Base-by-base conservation (phyloP, 352 stramenopile species). In the Globisporangium ultimum region DNA sequence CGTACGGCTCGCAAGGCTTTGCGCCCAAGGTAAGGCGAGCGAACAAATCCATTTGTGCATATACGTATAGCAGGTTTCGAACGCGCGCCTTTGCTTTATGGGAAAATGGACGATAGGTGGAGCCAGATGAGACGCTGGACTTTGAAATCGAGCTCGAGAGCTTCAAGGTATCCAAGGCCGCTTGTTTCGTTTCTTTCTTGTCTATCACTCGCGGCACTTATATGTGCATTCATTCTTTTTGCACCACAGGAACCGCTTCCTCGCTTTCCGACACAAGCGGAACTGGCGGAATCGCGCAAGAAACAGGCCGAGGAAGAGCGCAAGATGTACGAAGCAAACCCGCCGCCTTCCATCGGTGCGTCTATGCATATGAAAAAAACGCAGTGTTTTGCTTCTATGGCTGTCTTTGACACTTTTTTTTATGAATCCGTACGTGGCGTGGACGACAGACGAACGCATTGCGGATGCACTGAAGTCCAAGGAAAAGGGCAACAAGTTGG, bases 321-420 rank as follows among this genome's bases (percentile, higher is more conserved):
- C 55, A 95, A 92, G 65, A 86, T 92, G 78, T 60, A 89, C 13
- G 83, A 95, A 48, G 83, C 89, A 41, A 95, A 95, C 50, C 85
- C 85, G 4, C 85, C 85, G 11, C 83, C 85, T 40, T 90, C 83
- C 15, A 67, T 90, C 54, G 85, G 84, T 92, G 64, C 17, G 78
- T 51, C 40, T 43, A 2, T 28, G 8, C 28, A 36, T 5, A 32
- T 32, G 5, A 6, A 5, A 32, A 32, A 32, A 32, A 5, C 5
- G 24, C 24, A 32, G 24, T 32, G n/a, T 32, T 36, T 36, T 36
- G 28, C 8, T 11, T 36, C 7, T 36, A 36, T 14, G 2, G 14
- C 40, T 24, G 6, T 18, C 21, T 4, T 53, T 53, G 24, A n/a
- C 14, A n/a, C 10, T 38, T 14, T 24, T n/a, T 36, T 10, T 36